Conservation (phyloP, 129 eudicot genomes). For the Centella asiatica region DNA sequence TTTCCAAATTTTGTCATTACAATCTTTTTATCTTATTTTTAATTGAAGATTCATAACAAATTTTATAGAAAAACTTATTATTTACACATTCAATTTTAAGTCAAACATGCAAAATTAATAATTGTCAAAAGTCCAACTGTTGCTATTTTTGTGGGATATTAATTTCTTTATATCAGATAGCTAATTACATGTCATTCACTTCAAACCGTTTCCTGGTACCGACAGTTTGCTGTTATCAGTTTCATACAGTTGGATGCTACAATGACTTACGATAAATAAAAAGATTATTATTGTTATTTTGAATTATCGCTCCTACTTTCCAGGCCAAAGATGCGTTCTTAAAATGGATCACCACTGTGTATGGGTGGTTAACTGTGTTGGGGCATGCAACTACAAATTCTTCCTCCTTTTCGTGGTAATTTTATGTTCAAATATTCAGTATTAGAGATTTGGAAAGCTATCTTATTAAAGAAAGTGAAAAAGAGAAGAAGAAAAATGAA, state of each 20-base stretch:
- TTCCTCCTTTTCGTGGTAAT: constrained; percentile 77
- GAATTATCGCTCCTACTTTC: not conserved
- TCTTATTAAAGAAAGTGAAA: not conserved
- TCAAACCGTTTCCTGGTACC: not conserved
- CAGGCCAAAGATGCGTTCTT: constrained; percentile 89
- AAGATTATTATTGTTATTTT: not conserved
- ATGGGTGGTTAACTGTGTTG: constrained; percentile 95
- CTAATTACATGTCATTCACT: not conserved
- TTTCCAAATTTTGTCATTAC: no score
- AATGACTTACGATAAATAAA: not conserved
- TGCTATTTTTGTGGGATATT: no score
- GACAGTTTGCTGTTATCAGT: not conserved
- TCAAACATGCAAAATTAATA: no score
- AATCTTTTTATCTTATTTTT: no score
- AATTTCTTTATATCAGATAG: no score
- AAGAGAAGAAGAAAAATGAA: not conserved
- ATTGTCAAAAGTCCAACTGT: no score
- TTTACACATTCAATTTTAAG: no score
- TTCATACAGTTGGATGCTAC: not conserved
- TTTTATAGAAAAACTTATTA: no score
- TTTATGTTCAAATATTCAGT: not conserved
- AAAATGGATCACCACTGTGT: constrained; percentile 97
- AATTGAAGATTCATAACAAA: no score
- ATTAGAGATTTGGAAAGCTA: no score
- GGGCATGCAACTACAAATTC: constrained; percentile 82